phyloP scores from a whole-genome alignment of 2,329 filamentous ascomycete genomes.

The Ceratocystis destructans region DNA sequence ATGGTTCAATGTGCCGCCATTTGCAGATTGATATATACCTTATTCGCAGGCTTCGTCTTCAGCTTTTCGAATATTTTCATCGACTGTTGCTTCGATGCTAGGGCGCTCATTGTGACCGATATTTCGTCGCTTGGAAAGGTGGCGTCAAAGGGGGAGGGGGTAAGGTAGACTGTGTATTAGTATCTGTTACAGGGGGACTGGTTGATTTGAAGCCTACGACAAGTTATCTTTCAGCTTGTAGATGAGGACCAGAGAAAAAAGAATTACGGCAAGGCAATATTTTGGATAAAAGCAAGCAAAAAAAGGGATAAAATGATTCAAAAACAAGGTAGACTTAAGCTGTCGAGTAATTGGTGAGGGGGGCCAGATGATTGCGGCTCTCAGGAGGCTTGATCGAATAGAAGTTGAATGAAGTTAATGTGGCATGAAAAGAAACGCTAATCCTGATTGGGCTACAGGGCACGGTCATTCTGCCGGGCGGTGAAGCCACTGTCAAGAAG shows the following conservation, averaged over 20 bases:
- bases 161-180: not conserved
- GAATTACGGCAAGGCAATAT: conserved; percentile 5
- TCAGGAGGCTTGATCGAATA: conserved; percentile 27
- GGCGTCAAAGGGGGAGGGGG: conserved; percentile 1
- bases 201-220: not conserved
- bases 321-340: not conserved
- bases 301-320: conserved; percentile 3
- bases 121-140: conserved; percentile 6
- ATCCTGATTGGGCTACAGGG: conserved; percentile 23
- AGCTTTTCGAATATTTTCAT: conserved; percentile 96
- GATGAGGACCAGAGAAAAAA: conserved; percentile 10
- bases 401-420: conserved; percentile 28
- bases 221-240: not conserved
- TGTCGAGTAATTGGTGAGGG: not conserved
- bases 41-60: conserved; percentile 88
- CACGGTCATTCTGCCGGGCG: conserved; percentile 29
- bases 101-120: conserved; percentile 38
- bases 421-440: conserved; percentile 32
- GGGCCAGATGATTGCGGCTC: conserved; percentile 18
- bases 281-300: conserved; percentile 2
- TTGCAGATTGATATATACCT: conserved; percentile 42
- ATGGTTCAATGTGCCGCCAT: not conserved
- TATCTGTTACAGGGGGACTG: conserved; percentile 8
- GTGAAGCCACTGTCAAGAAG: conserved; percentile 22
- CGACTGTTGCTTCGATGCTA: conserved; percentile 86